Conservation (phyloP, 129 eudicot species). For the Flaveria robusta region DNA sequence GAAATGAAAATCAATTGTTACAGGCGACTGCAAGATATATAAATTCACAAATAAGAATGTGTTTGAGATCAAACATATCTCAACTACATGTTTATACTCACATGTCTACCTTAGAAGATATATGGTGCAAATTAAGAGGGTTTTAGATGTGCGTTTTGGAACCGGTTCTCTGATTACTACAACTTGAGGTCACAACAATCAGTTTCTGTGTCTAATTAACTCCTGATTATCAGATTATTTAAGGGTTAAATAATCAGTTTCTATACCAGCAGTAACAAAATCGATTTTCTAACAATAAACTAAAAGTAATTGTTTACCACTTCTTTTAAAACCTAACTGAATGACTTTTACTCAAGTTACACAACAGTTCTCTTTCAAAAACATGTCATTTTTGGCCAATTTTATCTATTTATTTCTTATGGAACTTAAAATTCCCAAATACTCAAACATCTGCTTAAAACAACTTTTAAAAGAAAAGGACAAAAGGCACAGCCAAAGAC, state of each 20-base stretch:
- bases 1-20: constrained; percentile 12
- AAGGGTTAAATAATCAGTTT: background rate
- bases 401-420: background rate
- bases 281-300: background rate
- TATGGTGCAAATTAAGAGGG: background rate
- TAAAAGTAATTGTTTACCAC: background rate
- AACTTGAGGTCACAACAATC: background rate
- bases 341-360: background rate
- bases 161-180: background rate
- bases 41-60: constrained; percentile 19
- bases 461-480: background rate
- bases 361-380: background rate
- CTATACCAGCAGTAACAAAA: background rate
- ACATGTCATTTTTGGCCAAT: background rate
- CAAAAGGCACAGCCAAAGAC: background rate
- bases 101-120: background rate
- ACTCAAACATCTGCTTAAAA: background rate
- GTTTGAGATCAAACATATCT: constrained; percentile 16
- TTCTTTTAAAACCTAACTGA: background rate
- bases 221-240: background rate
- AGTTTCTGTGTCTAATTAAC: background rate
- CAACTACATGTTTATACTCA: background rate
- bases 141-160: background rate
- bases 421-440: background rate
- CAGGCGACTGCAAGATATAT: constrained; percentile 14